A percentile compares a stretch with the other conserved stretches of the same genome.
phyloP scores from a whole-genome alignment of 306 rosid genomes.

The Alnus rubra region DNA sequence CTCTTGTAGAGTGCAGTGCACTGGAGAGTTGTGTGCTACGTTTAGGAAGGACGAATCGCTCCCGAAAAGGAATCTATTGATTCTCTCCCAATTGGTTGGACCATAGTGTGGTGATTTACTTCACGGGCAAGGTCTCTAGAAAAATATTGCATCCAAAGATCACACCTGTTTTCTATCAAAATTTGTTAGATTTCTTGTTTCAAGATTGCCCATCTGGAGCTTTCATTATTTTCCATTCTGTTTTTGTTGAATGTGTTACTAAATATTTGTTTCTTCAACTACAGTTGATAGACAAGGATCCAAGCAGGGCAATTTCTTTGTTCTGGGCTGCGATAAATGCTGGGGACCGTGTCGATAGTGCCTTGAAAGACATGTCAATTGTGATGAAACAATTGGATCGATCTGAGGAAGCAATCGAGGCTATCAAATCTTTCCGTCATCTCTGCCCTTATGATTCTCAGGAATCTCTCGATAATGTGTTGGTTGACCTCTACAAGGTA shows the following conservation, averaged over 20 bases:
- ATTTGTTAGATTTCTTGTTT: background rate
- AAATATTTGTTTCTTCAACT: slow-evolving; percentile 20
- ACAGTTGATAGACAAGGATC: slow-evolving; percentile 90
- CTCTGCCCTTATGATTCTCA: slow-evolving; percentile 78
- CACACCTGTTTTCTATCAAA: no score
- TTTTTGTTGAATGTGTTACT: slow-evolving; percentile 1
- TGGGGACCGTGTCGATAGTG: slow-evolving; percentile 92
- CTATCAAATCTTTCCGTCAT: slow-evolving; percentile 88
- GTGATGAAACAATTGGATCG: slow-evolving; percentile 89
- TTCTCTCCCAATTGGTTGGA: no score
- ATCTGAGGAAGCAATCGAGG: slow-evolving; percentile 89
- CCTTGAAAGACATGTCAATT: slow-evolving; percentile 92
- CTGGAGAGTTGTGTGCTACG: no score
- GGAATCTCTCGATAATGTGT: slow-evolving; percentile 86
- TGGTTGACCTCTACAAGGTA: slow-evolving; percentile 89
- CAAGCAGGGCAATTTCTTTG: slow-evolving; percentile 67
- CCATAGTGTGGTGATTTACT: no score
- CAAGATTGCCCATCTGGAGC: background rate
- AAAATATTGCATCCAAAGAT: background rate
- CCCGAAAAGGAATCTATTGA: no score
- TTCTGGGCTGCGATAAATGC: slow-evolving; percentile 50
- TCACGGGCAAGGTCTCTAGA: no score
- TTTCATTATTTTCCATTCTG: background rate
- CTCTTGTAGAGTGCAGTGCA: no score
- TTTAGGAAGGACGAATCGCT: no score